Evolutionary conservation across 768 basidiomycete genomes (phyloP).

Genomic region (Lactarius akahatsu): DNA sequence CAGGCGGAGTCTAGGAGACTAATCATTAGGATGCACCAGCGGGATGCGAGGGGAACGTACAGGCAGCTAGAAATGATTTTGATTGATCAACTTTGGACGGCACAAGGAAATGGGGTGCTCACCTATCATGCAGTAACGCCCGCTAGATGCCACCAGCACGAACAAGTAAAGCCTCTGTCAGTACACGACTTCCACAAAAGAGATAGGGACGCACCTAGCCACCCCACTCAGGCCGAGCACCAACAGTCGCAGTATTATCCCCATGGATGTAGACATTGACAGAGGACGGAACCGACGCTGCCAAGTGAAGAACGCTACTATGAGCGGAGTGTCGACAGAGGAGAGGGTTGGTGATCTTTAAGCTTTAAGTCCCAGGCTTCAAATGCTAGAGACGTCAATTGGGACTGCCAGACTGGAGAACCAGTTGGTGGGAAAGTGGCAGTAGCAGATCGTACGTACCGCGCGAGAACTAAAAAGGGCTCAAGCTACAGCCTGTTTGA

Average conservation of each 20-base stretch:
- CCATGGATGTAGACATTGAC: background rate
- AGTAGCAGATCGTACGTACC: background rate
- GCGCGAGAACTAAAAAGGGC: background rate
- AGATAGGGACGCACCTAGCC: background rate
- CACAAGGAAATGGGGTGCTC: background rate
- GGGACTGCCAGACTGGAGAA: background rate
- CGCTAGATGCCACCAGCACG: slow-evolving; percentile 3
- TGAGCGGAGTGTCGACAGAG: background rate
- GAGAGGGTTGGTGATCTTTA: background rate
- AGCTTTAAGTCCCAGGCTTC: background rate
- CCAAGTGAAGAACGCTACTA: background rate
- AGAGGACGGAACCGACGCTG: background rate
- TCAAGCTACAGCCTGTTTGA: too few species aligned
- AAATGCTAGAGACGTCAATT: background rate
- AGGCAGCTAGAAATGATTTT: background rate
- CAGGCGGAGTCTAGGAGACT: slow-evolving; percentile 15
- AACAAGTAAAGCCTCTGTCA: background rate
- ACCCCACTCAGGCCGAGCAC: background rate
- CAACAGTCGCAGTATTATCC: background rate
- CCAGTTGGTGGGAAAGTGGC: background rate
- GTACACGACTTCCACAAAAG: background rate
- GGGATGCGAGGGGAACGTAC: slow-evolving; percentile 1
- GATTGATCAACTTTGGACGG: background rate
- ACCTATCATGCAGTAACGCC: slow-evolving; percentile 19
- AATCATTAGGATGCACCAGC: background rate